Base-by-base conservation (phyloP, 257 asterid genomes). In the Cordia subcordata region DNA sequence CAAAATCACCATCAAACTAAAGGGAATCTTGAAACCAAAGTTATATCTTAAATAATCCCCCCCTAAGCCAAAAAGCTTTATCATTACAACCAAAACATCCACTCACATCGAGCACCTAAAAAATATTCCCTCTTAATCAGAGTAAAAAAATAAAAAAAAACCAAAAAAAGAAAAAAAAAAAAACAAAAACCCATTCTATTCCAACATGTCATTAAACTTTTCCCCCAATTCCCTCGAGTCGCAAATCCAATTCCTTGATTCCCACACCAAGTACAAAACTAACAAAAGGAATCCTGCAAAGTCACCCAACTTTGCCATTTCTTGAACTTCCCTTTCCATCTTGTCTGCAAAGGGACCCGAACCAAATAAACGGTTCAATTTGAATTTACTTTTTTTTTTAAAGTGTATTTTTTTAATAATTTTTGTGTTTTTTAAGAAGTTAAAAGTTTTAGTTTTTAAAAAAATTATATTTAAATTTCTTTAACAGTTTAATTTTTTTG, bases 61-160 rank as follows among this genome's bases (percentile, higher is more conserved):
- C 12, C 10, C 4, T 21, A 52, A 45, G 27, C 17, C 33, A 37
- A 42, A 42, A 27, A 27, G 66, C 39, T 61, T 60, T 39, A 58
- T 68, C 50, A 70, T 72, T 62, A 68, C 72, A 60, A 59, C 65
- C 64, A 71, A 75, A 42, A 73, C 55, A 57, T 22, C 76, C 77
- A 75, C 81, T 68, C 79, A 72, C 87, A 80, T 82, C 81, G 84
- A 78, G 72, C 79, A 72, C 77, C 87, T 64, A 68, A 11, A 79
- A 69, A 64, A 58, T 75, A 67, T 60, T 65, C 76, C 46, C 61
- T 65, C 23, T 57, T n/a, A n/a, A n/a, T n/a, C n/a, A n/a, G n/a
- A n/a, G n/a, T n/a, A n/a, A n/a, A 39, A 39, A 39, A 39, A 12
- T 39, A 39, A 39, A 12, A 12, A 39, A 12, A 12, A 58, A 16